phyloP scores from a whole-genome alignment of 2,329 filamentous ascomycete genomes.

The Trichoderma aggressivum region DNA sequence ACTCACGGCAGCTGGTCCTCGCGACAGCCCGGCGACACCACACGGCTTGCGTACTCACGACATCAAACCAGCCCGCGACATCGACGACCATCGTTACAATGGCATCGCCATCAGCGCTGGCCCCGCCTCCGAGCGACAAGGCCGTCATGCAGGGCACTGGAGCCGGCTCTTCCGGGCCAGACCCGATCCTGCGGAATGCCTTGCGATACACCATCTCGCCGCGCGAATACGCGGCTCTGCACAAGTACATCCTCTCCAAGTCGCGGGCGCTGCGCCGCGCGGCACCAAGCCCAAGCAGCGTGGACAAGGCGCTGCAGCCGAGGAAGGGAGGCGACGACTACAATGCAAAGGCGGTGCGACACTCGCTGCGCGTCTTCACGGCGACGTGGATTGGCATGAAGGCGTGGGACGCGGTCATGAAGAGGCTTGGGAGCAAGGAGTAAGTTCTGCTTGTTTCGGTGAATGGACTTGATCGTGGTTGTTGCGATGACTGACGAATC shows the following conservation, averaged over 20 bases:
- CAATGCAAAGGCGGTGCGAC: conserved; percentile 66
- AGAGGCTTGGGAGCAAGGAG: conserved; percentile 46
- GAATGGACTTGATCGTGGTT: background rate
- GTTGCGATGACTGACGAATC: background rate
- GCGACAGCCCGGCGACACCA: background rate
- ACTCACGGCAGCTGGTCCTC: background rate
- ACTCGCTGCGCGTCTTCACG: conserved; percentile 68
- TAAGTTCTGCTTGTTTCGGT: conserved; percentile 34
- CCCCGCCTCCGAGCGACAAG: background rate
- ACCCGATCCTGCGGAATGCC: conserved; percentile 78
- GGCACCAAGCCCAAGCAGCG: conserved; percentile 53
- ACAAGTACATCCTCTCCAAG: conserved; percentile 76
- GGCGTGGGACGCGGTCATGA: conserved; percentile 53
- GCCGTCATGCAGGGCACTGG: background rate
- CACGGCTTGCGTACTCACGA: background rate
- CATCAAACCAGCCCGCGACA: background rate
- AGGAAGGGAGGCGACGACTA: conserved; percentile 55
- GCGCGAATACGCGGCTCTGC: conserved; percentile 79
- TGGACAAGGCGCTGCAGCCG: conserved; percentile 42
- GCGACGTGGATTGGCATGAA: conserved; percentile 62
- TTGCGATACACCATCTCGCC: conserved; percentile 82
- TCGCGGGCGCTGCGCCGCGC: conserved; percentile 56
- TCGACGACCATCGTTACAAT: background rate
- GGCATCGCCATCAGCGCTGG: background rate
- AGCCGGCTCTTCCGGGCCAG: conserved; percentile 31